Base-by-base conservation (phyloP, 495 filamentous ascomycete genomes). In the Penicillium psychrofluorescens region DNA sequence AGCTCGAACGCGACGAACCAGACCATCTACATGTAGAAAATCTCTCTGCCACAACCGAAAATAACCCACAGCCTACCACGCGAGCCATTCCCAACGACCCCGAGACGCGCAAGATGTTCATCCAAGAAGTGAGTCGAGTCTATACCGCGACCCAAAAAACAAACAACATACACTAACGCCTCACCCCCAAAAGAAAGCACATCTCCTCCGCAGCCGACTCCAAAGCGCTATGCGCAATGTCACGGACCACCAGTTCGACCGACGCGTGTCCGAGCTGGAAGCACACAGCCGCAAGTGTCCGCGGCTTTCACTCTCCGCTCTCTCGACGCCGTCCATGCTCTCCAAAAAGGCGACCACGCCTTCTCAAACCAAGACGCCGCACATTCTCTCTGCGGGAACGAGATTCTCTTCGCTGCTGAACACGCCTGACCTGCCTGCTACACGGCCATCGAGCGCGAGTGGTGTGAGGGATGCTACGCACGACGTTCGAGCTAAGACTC, bases 221-320 rank as follows among this genome's bases (percentile, higher is more conserved):
- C 69, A 70, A 58, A 64, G 52, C 35, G 69, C 69, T 35, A 72
- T 71, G 69, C 67, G 62, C 41, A 63, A 65, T 37, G 62, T 67
- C 11, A 51, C 52, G 39, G 59, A 66, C 40, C 59, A 68, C 41
- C 63, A 69, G 44, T 63, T 72, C 39, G 69, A 72, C 44, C 69
- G 69, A 9, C 57, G 66, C n/a, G 41, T 72, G 27, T 69, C 67
- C n/a, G 62, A 66, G 22, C 54, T 70, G 35, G 68, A 72, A 51
- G 67, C 58, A 38, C 65, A 69, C 50, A 70, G 68, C 37, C 65
- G 66, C 41, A 69, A 69, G 53, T 58, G 56, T 28, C 61, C 64
- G 31, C 48, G 64, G 14, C 38, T 71, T 36, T 58, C 67, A 22
- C 31, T 54, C 28, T 50, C 61, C 38, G 45, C 49, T 38, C 45